Evolutionary conservation across 805 yeast genomes (phyloP).

Genomic region (Myxozyma sirexii): DNA sequence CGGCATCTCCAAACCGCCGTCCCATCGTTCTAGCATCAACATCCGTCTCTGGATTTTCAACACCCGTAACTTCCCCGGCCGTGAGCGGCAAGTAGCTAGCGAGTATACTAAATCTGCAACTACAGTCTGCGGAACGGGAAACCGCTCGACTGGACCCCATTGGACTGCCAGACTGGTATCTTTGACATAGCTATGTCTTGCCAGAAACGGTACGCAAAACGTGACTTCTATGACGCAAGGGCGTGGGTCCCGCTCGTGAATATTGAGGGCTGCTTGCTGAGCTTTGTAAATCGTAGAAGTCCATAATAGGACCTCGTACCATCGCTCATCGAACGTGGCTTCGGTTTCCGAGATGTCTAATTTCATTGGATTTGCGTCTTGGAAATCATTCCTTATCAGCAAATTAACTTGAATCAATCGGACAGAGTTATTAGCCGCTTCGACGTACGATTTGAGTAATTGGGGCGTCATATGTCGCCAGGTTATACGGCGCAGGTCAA

Average conservation of each 20-base stretch:
- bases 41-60: conserved; percentile 5
- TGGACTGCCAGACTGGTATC: conserved; percentile 17
- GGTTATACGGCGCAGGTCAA: conserved; percentile 5
- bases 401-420: conserved; percentile 3
- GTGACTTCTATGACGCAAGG: conserved; percentile 18
- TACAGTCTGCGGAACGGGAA: conserved; percentile 9
- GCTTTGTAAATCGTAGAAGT: not conserved
- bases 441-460: conserved; percentile 5
- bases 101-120: conserved; percentile 3
- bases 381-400: conserved; percentile 7
- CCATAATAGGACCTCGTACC: conserved; percentile 24
- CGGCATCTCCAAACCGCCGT: conserved; percentile 17
- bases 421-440: conserved; percentile 1
- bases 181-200: conserved; percentile 9
- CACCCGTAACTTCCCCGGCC: conserved; percentile 12
- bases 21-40: conserved; percentile 20
- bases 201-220: conserved; percentile 14
- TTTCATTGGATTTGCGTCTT: not conserved
- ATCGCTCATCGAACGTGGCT: conserved; percentile 14
- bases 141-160: conserved; percentile 23
- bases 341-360: not conserved
- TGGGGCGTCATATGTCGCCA: conserved; percentile 4
- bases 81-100: not conserved
- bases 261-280: not conserved
- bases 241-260: not conserved